Percentiles rank a stretch among this genome's conserved stretches.
Evolutionary conservation across 164 flowering plant species (phyloP).

Genomic region (Sedum album): DNA sequence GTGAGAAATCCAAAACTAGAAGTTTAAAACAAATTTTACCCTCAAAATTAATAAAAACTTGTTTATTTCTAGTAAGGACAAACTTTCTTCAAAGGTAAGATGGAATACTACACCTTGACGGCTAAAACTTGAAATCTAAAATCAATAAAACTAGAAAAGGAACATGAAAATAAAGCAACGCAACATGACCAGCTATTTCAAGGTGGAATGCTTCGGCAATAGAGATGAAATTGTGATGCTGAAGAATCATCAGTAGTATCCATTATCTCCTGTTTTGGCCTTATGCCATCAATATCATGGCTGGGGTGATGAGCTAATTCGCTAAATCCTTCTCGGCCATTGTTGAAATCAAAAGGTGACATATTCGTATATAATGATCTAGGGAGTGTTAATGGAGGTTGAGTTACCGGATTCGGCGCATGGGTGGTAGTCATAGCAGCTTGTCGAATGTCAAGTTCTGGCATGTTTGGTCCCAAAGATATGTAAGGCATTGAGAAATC

Average conservation of each 20-base stretch:
- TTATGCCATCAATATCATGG: constrained; percentile 32
- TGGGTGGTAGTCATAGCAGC: constrained; percentile 13
- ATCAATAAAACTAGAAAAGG: too few relatives aligned
- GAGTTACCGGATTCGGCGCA: constrained; percentile 30
- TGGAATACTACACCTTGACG: too few relatives aligned
- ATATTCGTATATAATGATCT: constrained; percentile 24
- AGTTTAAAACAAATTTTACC: too few relatives aligned
- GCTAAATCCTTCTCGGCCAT: constrained; percentile 17
- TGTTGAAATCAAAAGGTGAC: constrained; percentile 22
- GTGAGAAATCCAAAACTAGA: too few relatives aligned
- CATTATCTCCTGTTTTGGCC: constrained; percentile 54
- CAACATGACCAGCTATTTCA: too few relatives aligned
- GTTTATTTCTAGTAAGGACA: too few relatives aligned
- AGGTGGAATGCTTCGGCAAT: too few relatives aligned
- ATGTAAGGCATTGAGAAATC: constrained; percentile 35
- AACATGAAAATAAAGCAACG: too few relatives aligned
- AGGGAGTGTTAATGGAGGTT: constrained; percentile 28
- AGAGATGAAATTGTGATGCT: background rate
- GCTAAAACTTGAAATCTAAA: too few relatives aligned
- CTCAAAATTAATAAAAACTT: too few relatives aligned
- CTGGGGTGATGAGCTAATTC: constrained; percentile 21
- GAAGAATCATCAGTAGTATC: constrained; percentile 17
- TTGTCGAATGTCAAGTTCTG: constrained; percentile 19
- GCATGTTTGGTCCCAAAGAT: constrained; percentile 27
- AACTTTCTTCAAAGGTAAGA: too few relatives aligned